Percentiles rank a stretch among this genome's conserved stretches.
Evolutionary conservation across 164 flowering plant genomes (phyloP).

Genomic region (Chimonanthus praecox): DNA sequence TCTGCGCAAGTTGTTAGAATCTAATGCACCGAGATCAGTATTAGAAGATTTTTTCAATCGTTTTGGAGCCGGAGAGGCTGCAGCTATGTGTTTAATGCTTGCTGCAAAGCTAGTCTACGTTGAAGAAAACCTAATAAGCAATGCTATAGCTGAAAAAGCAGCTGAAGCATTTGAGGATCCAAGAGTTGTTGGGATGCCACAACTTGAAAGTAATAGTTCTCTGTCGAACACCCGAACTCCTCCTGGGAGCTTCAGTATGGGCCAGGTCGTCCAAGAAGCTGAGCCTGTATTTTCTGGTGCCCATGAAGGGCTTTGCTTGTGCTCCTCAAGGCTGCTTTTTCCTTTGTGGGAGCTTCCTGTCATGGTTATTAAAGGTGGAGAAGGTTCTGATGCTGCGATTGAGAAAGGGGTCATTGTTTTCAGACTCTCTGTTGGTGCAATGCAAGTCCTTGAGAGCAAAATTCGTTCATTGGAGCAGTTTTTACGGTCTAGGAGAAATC

Average conservation of each 20-base stretch:
- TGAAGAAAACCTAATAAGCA: slow-evolving; percentile 57
- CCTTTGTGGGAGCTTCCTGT: slow-evolving; percentile 98
- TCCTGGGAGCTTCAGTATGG: slow-evolving; percentile 93
- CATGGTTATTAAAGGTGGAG: slow-evolving; percentile 50
- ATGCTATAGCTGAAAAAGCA: slow-evolving; percentile 77
- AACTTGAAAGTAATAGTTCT: slow-evolving; percentile 69
- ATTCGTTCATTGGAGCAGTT: slow-evolving; percentile 84
- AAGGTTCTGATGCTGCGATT: slow-evolving; percentile 33
- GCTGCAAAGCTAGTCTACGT: slow-evolving; percentile 69
- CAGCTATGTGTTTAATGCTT: slow-evolving; percentile 92
- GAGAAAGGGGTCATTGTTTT: slow-evolving; percentile 61
- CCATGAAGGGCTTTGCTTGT: slow-evolving; percentile 92
- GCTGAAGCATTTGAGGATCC: slow-evolving; percentile 99
- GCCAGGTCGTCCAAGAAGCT: slow-evolving; percentile 98
- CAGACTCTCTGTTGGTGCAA: slow-evolving; percentile 71
- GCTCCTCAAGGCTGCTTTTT: slow-evolving; percentile 81
- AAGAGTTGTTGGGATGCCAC: slow-evolving; percentile 89
- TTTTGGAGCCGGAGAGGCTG: slow-evolving; percentile 95
- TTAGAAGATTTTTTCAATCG: slow-evolving; percentile 89
- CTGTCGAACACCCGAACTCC: slow-evolving; percentile 71
- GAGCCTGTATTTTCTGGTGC: slow-evolving; percentile 99
- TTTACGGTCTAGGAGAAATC: slow-evolving; percentile 79
- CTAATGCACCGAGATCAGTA: slow-evolving; percentile 66
- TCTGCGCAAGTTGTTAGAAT: slow-evolving; percentile 70
- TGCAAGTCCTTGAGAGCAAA: slow-evolving; percentile 89